These are phyloP conservation scores for Saturnispora bothae DNA, from an alignment of 805 yeast genomes.

Conservation along the genomic window DNA sequence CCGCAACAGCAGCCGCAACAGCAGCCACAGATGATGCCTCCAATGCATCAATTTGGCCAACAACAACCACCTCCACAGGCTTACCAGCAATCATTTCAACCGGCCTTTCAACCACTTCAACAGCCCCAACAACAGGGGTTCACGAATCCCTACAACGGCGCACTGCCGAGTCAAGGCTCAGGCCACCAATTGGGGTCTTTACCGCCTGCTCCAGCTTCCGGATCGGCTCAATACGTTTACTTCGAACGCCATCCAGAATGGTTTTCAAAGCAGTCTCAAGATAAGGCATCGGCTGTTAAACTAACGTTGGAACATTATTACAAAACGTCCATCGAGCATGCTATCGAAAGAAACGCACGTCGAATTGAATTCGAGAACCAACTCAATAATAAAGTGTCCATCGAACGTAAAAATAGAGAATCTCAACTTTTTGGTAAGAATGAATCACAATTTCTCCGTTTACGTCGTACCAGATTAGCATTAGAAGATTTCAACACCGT, in stretches of 20 bases:
- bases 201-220: slow-evolving; percentile 1
- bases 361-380: slow-evolving; percentile 74
- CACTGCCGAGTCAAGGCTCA: slow-evolving; percentile 14
- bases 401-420: slow-evolving; percentile 77
- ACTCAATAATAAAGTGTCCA: slow-evolving; percentile 61
- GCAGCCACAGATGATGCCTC: slow-evolving; percentile 22
- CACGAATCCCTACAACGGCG: neutral
- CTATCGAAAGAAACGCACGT: slow-evolving; percentile 92
- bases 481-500: slow-evolving; percentile 82
- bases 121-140: neutral
- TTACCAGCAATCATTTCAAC: slow-evolving; percentile 10
- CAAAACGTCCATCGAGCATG: slow-evolving; percentile 77
- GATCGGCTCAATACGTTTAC: slow-evolving; percentile 40
- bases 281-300: slow-evolving; percentile 75
- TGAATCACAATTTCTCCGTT: slow-evolving; percentile 76
- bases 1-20: slow-evolving; percentile 26
- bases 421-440: slow-evolving; percentile 75
- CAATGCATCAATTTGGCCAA: slow-evolving; percentile 9
- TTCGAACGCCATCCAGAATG: slow-evolving; percentile 78
- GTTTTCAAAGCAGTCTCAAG: slow-evolving; percentile 65
- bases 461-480: slow-evolving; percentile 73
- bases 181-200: slow-evolving; percentile 5
- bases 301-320: slow-evolving; percentile 75
- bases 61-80: neutral
- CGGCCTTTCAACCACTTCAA: slow-evolving; percentile 21